Percentiles rank a stretch among this genome's conserved stretches.
These are phyloP conservation scores for Lablab purpureus DNA, from an alignment of 306 rosid genomes.

Conservation along the genomic window DNA sequence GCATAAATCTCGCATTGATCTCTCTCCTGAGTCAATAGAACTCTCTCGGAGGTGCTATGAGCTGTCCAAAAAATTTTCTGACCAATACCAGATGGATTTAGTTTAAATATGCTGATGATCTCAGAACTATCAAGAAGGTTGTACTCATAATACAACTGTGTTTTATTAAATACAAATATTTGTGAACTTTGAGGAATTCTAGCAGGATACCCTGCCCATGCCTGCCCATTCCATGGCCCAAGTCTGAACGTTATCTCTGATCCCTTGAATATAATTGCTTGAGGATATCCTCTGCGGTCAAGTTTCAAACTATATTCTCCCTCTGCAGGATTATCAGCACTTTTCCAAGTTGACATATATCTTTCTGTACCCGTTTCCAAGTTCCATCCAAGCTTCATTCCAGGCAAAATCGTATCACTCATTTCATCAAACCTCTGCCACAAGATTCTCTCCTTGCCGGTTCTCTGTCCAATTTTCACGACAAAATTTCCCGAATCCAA, in stretches of 20 bases:
- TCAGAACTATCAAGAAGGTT: background rate
- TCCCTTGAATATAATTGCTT: background rate
- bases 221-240: constrained; percentile 38
- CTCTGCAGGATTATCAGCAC: constrained; percentile 30
- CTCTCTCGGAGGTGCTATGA: background rate
- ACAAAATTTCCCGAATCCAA: constrained; percentile 40
- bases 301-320: background rate
- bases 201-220: too few species aligned
- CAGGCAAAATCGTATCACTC: constrained; percentile 5
- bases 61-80: constrained; percentile 6
- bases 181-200: background rate
- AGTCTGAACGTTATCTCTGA: background rate
- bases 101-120: background rate
- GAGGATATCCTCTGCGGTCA: constrained; percentile 4
- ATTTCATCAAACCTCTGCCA: constrained; percentile 44
- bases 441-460: background rate
- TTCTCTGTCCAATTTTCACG: background rate
- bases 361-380: constrained; percentile 15
- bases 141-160: constrained; percentile 35
- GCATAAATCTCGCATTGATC: constrained; percentile 2
- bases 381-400: constrained; percentile 43
- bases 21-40: background rate
- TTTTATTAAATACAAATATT: constrained; percentile 24
- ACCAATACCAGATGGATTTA: constrained; percentile 8
- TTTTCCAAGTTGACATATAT: constrained; percentile 35